Evolutionary conservation across 1,284 basidiomycete species (phyloP), one percentile per base, ranked within the genome.

Genomic region (Tilletia horrida): DNA sequence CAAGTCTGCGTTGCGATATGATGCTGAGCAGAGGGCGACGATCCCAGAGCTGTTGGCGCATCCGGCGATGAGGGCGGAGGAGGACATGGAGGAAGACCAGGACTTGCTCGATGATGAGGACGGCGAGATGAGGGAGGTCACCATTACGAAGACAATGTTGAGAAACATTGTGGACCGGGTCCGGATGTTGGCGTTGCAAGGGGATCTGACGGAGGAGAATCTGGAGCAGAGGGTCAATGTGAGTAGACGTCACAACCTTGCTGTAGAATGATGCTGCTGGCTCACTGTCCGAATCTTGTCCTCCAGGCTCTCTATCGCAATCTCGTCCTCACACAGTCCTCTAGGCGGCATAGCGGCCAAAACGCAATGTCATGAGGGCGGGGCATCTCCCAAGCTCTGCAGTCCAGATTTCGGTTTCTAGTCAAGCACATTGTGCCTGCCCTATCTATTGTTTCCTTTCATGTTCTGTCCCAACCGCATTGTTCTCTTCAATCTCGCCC

Each of bases 11-110:
- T 81, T 95, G 73, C 84, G 83, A 63, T 87, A 91, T 71, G 86
- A 87, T 71, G 87, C 90, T 21, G 91, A 91, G 82, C 87, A 89
- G 72, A 84, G 92, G 52, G 88, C 88, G 68, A 88, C 88, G n/a
- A 93, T 95, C 73, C 91, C 91, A 1, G 87, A 85, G 68, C 73
- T 86, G 57, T 72, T 86, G 27, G 66, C 76, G 25, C 83, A 84
- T 73, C 81, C 83, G 43, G 85, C 84, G 69, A 73, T 85, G 67
- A 44, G 59, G 69, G 9, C 18, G 1, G 64, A 68, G 35, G 66
- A 23, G 1, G 71, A 67, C 21, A 35, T 42, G 47, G 62, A 64
- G 45, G 69, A 66, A 14, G 67, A 63, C 40, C 44, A 50, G 44
- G 47, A 65, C n/a, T 66, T 63, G 21, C 61, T 27, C 45, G 63